These are phyloP conservation scores for Eremomyces bilateralis DNA, from an alignment of 495 filamentous ascomycete genomes.

Conservation along the genomic window DNA sequence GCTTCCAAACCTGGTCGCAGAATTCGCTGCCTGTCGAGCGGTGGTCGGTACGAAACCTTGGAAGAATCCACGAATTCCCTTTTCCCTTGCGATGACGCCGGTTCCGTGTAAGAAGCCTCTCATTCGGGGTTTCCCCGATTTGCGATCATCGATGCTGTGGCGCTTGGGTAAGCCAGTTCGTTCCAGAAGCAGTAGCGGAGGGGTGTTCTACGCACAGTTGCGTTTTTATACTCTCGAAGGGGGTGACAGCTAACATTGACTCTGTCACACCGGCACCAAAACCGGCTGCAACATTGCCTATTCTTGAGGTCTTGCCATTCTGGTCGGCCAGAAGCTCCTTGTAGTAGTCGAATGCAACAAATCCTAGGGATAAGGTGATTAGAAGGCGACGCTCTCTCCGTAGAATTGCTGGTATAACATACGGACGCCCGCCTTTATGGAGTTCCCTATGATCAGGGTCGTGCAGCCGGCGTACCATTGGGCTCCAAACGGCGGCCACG, in stretches of 20 bases:
- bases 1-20: conserved; percentile 66
- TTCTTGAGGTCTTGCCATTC: conserved; percentile 74
- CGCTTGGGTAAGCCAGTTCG: conserved; percentile 1
- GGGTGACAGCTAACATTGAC: conserved; percentile 80
- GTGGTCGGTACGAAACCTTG: conserved; percentile 93
- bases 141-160: conserved; percentile 91
- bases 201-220: conserved; percentile 35
- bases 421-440: conserved; percentile 87
- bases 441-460: conserved; percentile 90
- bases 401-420: conserved; percentile 15
- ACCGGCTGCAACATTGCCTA: conserved; percentile 74
- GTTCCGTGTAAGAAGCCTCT: conserved; percentile 83
- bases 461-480: conserved; percentile 99
- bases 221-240: conserved; percentile 96
- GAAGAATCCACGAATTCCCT: conserved; percentile 82
- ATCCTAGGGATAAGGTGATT: conserved; percentile 29
- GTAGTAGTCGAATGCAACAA: conserved; percentile 89
- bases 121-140: conserved; percentile 67
- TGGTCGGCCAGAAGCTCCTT: conserved; percentile 64
- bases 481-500: conserved; percentile 79
- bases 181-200: neutral
- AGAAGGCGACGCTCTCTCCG: neutral
- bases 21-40: conserved; percentile 84
- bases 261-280: conserved; percentile 92
- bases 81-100: conserved; percentile 63